phyloP scores from a whole-genome alignment of 2,329 filamentous ascomycete genomes.

The Bipolaris sorokiniana region DNA sequence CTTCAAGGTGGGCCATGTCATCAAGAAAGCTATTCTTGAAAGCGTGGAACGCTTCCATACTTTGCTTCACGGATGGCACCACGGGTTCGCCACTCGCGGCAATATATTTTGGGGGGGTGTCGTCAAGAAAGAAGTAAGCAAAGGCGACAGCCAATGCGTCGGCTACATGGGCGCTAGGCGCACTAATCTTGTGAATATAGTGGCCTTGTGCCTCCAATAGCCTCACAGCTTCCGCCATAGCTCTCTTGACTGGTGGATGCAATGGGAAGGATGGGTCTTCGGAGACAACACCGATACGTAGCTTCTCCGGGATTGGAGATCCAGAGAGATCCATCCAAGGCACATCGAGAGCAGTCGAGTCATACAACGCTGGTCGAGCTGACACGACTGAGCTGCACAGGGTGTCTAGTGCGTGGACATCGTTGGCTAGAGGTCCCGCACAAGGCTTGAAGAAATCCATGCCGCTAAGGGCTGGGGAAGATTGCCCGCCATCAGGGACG shows the following conservation, averaged over 20 bases:
- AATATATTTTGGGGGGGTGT: not conserved
- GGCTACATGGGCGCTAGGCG: conserved; percentile 2
- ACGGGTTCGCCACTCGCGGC: conserved; percentile 3
- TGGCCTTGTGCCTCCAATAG: conserved; percentile 9
- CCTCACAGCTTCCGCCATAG: conserved; percentile 1
- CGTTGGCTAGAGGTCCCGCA: conserved; percentile 11
- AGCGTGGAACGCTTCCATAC: not conserved
- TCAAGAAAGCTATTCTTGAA: not conserved
- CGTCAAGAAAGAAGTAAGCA: conserved; percentile 6
- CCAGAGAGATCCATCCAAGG: conserved; percentile 3
- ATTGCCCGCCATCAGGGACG: conserved; percentile 50
- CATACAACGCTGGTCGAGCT: conserved; percentile 5
- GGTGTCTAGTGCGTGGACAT: not conserved
- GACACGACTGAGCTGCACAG: conserved; percentile 8
- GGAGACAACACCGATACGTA: conserved; percentile 8
- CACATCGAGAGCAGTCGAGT: conserved; percentile 6
- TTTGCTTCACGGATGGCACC: conserved; percentile 3
- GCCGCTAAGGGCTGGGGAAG: not conserved
- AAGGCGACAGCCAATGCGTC: conserved; percentile 3
- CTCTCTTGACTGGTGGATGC: conserved; percentile 14
- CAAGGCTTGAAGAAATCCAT: conserved; percentile 6
- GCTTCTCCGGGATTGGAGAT: not conserved
- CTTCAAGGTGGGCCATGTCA: not conserved
- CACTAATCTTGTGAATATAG: not conserved
- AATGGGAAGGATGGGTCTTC: conserved; percentile 9